phyloP scores from a whole-genome alignment of 768 basidiomycete species.

The Amanita muscaria region DNA sequence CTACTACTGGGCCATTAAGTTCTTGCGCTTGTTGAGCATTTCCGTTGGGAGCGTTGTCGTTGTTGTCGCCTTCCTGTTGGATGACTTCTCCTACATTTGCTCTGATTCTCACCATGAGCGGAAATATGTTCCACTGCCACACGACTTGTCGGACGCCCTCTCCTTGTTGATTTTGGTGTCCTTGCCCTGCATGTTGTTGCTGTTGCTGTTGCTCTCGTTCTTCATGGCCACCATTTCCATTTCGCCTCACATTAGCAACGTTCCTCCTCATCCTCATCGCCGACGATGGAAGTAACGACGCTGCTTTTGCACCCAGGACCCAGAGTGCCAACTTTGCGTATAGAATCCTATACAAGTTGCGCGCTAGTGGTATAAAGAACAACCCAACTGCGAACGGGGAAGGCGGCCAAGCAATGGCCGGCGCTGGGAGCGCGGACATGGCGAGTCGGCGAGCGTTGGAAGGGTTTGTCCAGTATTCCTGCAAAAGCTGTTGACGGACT shows the following conservation, averaged over 20 bases:
- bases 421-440: constrained; percentile 8
- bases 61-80: background rate
- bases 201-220: background rate
- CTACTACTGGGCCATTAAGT: too few species aligned
- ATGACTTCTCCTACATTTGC: constrained; percentile 1
- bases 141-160: constrained; percentile 1
- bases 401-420: constrained; percentile 41
- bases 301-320: constrained; percentile 33
- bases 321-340: constrained; percentile 33
- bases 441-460: constrained; percentile 28
- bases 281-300: constrained; percentile 14
- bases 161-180: background rate
- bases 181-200: background rate
- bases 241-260: too few species aligned
- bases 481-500: constrained; percentile 19
- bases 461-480: constrained; percentile 26
- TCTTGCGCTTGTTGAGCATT: too few species aligned
- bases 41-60: too few species aligned
- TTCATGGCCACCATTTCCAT: too few species aligned
- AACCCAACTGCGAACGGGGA: constrained; percentile 49
- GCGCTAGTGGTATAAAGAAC: constrained; percentile 40
- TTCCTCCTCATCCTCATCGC: background rate
- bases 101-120: constrained; percentile 2
- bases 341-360: constrained; percentile 32
- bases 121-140: constrained; percentile 12